Conservation (phyloP, 176 grass and related monocot genomes). For the Areca catechu region DNA sequence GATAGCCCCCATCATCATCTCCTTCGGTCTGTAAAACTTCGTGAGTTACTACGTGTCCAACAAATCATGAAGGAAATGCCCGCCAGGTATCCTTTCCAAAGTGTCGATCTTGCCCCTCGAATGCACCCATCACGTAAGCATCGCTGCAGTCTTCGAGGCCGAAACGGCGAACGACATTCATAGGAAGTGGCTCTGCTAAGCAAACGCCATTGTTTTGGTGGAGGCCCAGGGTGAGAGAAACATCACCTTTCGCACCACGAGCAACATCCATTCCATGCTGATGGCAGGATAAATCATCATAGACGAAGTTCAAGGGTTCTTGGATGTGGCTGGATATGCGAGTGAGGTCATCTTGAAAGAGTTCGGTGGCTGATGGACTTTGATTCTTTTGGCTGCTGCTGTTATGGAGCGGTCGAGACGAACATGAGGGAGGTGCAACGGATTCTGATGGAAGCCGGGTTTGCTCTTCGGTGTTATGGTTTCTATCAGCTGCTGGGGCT, state of each 20-base stretch:
- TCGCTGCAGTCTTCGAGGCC: constrained; percentile 78
- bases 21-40: no score
- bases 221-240: constrained; percentile 86
- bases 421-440: constrained; percentile 27
- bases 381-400: constrained; percentile 39
- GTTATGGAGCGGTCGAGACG: constrained; percentile 35
- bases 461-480: constrained; percentile 18
- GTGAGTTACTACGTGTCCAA: constrained; percentile 38
- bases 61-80: constrained; percentile 87
- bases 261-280: constrained; percentile 15
- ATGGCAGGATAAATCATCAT: constrained; percentile 31
- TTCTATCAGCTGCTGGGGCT: constrained; percentile 35
- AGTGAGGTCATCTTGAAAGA: constrained; percentile 49
- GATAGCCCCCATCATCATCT: no score
- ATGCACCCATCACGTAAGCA: constrained; percentile 50
- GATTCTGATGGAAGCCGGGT: constrained; percentile 31
- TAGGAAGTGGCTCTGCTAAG: constrained; percentile 40
- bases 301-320: constrained; percentile 41
- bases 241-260: constrained; percentile 22
- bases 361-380: constrained; percentile 22
- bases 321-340: constrained; percentile 44
- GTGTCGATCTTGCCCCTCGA: constrained; percentile 56
- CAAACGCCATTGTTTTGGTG: constrained; percentile 70
- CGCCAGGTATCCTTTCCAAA: constrained; percentile 67
- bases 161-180: constrained; percentile 68